These are phyloP conservation scores for Brassica balearica DNA, from an alignment of 441 rosid genomes.

Conservation along the genomic window DNA sequence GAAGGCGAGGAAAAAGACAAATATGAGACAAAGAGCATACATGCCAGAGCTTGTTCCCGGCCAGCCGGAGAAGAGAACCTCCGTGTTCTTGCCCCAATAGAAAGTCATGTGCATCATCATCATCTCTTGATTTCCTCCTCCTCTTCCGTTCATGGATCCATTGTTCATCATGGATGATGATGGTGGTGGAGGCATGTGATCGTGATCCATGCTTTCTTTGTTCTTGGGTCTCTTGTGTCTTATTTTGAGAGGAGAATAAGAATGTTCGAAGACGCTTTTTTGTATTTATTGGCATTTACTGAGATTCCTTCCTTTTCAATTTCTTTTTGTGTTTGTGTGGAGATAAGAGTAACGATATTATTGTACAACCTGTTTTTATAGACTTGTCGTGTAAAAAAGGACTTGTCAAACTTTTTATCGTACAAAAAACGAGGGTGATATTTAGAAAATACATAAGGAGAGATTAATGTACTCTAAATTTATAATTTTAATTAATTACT, in stretches of 20 bases:
- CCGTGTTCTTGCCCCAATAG: constrained; percentile 60
- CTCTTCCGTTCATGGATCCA: constrained; percentile 41
- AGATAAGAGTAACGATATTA: constrained; percentile 25
- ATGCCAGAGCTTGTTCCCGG: constrained; percentile 58
- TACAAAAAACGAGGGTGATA: constrained; percentile 18
- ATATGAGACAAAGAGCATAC: constrained; percentile 31
- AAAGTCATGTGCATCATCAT: constrained; percentile 71
- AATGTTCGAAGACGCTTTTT: neutral
- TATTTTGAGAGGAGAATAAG: constrained; percentile 13
- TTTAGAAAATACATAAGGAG: neutral
- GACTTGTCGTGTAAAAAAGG: neutral
- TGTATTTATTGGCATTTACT: constrained; percentile 34
- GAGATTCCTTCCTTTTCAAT: constrained; percentile 7
- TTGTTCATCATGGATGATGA: constrained; percentile 42
- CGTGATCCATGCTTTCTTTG: constrained; percentile 39
- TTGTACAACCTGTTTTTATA: constrained; percentile 20
- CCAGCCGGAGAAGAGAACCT: constrained; percentile 63
- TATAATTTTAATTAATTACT: constrained; percentile 5
- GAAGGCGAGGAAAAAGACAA: constrained; percentile 2
- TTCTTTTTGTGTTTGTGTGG: constrained; percentile 31
- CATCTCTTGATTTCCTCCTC: constrained; percentile 34
- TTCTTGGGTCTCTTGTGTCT: constrained; percentile 28
- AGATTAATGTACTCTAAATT: neutral
- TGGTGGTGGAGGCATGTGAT: constrained; percentile 38
- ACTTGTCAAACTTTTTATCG: constrained; percentile 21